These are phyloP conservation scores for Pyropia yezoensis DNA, from an alignment of 23 red algal species.

Conservation along the genomic window DNA sequence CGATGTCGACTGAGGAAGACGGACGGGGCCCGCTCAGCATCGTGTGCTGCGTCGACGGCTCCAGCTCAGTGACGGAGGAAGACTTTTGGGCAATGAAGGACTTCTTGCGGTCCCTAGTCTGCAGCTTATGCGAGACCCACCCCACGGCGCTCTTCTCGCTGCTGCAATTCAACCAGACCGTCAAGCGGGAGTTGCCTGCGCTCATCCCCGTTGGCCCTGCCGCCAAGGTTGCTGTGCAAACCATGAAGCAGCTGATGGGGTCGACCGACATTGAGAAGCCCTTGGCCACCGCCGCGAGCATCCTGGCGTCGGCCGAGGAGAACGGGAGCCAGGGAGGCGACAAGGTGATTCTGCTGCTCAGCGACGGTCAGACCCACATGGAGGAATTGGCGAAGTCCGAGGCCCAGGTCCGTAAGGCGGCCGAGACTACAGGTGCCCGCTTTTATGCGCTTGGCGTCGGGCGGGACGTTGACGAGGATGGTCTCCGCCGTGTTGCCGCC, in stretches of 20 bases:
- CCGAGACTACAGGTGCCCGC: slow-evolving; percentile 35
- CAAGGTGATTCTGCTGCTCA: slow-evolving; percentile 73
- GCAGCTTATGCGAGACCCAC: slow-evolving; percentile 40
- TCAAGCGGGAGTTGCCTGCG: slow-evolving; percentile 37
- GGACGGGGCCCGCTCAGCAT: slow-evolving; percentile 19
- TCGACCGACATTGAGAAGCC: slow-evolving; percentile 79
- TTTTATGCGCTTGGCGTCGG: slow-evolving; percentile 85
- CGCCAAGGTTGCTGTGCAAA: slow-evolving; percentile 41
- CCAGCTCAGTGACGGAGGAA: slow-evolving; percentile 72
- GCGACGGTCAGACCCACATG: slow-evolving; percentile 84
- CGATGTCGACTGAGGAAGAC: background rate
- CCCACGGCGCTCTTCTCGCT: slow-evolving; percentile 31
- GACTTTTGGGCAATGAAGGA: slow-evolving; percentile 77
- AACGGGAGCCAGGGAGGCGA: slow-evolving; percentile 27
- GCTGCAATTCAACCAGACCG: slow-evolving; percentile 92
- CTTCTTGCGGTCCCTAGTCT: slow-evolving; percentile 53
- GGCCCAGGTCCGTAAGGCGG: slow-evolving; percentile 37
- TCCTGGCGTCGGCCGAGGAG: slow-evolving; percentile 23
- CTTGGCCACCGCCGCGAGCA: slow-evolving; percentile 41
- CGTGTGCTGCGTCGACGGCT: slow-evolving; percentile 67
- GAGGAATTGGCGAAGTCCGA: slow-evolving; percentile 63
- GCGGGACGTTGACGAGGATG: slow-evolving; percentile 76
- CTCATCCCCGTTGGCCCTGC: slow-evolving; percentile 32
- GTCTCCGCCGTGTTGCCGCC: slow-evolving; percentile 33
- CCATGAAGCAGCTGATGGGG: slow-evolving; percentile 89